Evolutionary conservation across 2,329 filamentous ascomycete species (phyloP).

Genomic region (Colletotrichum cordylinicola): DNA sequence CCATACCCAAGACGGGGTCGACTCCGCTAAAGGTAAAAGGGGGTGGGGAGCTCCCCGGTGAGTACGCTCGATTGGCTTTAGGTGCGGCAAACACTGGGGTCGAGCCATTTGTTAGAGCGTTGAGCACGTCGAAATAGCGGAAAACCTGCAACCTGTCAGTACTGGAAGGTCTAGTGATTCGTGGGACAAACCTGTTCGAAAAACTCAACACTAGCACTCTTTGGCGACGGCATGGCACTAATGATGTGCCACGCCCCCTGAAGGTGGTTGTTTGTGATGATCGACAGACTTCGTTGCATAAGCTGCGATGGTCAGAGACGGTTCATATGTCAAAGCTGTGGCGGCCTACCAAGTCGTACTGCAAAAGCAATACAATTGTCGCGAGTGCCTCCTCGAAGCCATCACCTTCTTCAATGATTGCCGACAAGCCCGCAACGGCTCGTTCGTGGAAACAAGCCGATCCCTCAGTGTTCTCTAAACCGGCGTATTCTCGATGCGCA

Average conservation of each 20-base stretch:
- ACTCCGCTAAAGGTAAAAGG: not conserved
- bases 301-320: not conserved
- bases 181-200: conserved; percentile 7
- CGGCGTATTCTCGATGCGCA: conserved; percentile 13
- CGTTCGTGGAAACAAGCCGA: conserved; percentile 12
- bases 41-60: not conserved
- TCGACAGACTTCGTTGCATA: conserved; percentile 5
- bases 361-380: conserved; percentile 12
- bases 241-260: conserved; percentile 17
- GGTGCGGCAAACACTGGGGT: conserved; percentile 7
- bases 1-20: conserved; percentile 9
- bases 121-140: conserved; percentile 20
- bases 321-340: too few species aligned
- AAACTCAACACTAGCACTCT: conserved; percentile 5
- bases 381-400: conserved; percentile 15
- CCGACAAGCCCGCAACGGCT: conserved; percentile 4
- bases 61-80: not conserved
- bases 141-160: conserved; percentile 9
- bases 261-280: conserved; percentile 6
- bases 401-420: conserved; percentile 17
- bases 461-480: conserved; percentile 9
- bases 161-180: not conserved
- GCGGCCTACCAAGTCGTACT: conserved; percentile 18
- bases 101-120: conserved; percentile 9
- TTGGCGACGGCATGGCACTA: not conserved